Conservation (phyloP, 345 rosid genomes). For the Iberis pinnata region DNA sequence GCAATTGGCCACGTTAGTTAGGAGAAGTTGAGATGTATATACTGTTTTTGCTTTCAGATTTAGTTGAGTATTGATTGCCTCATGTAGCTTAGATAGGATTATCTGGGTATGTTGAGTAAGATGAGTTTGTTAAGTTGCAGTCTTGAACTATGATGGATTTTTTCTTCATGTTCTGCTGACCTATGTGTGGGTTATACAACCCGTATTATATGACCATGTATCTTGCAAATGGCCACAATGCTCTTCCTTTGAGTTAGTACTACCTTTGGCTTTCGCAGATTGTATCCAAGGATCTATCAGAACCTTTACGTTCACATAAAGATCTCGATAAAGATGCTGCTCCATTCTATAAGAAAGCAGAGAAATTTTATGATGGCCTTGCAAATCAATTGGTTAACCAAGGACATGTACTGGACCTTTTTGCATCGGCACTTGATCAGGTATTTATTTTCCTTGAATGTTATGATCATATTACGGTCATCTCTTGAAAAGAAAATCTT, state of each 20-base stretch:
- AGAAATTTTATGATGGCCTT: conserved; percentile 77
- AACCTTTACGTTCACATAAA: conserved; percentile 97
- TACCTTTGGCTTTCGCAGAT: conserved; percentile 51
- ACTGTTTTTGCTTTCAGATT: background rate
- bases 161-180: conserved; percentile 8
- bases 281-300: conserved; percentile 89
- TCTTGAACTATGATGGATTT: conserved; percentile 1
- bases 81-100: conserved; percentile 4
- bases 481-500: no score
- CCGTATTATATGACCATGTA: background rate
- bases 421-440: conserved; percentile 99
- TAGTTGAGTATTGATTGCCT: background rate
- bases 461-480: conserved; percentile 3
- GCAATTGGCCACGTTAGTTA: conserved; percentile 15
- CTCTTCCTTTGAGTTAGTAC: conserved; percentile 15
- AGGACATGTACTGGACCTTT: conserved; percentile 96
- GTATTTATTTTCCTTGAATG: conserved; percentile 33
- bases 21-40: background rate
- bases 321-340: conserved; percentile 99
- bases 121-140: conserved; percentile 3
- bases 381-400: conserved; percentile 95
- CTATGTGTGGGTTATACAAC: background rate
- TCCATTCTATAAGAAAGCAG: conserved; percentile 92
- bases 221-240: conserved; percentile 9
- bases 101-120: conserved; percentile 7